These are phyloP conservation scores for Diddensiella transvaalensis DNA, from an alignment of 805 yeast genomes.

Conservation along the genomic window DNA sequence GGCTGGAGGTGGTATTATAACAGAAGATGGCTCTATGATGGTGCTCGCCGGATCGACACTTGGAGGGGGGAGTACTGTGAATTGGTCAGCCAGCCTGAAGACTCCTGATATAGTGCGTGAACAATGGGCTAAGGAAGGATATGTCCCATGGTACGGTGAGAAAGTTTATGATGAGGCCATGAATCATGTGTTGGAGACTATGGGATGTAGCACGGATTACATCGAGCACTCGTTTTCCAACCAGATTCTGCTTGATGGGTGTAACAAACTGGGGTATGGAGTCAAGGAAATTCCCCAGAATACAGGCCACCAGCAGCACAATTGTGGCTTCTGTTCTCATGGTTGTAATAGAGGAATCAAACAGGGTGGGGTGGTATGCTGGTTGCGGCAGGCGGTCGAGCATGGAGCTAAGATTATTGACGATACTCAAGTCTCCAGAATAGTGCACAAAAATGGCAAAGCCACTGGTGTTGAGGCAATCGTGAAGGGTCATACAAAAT, in stretches of 20 bases:
- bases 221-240: constrained; percentile 46
- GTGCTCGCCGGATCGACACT: constrained; percentile 50
- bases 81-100: constrained; percentile 52
- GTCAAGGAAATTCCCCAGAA: constrained; percentile 45
- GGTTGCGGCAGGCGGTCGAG: constrained; percentile 48
- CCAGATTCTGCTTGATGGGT: constrained; percentile 41
- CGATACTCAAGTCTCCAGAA: constrained; percentile 39
- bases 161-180: constrained; percentile 43
- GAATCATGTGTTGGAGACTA: constrained; percentile 44
- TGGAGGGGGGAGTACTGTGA: constrained; percentile 57
- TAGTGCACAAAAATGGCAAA: constrained; percentile 40
- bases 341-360: constrained; percentile 52
- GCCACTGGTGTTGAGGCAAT: constrained; percentile 45
- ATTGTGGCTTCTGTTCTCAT: constrained; percentile 46
- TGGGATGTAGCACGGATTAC: constrained; percentile 44
- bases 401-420: constrained; percentile 47
- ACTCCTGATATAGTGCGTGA: constrained; percentile 49
- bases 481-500: constrained; percentile 28
- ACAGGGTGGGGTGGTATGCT: constrained; percentile 49
- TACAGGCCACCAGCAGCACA: constrained; percentile 39
- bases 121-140: constrained; percentile 46
- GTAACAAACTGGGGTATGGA: constrained; percentile 44
- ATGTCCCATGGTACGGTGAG: constrained; percentile 45
- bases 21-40: constrained; percentile 35
- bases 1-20: constrained; percentile 36